A percentile compares a stretch with the other conserved stretches of the same genome.
phyloP scores from a whole-genome alignment of 2,329 filamentous ascomycete species.

The Periconia sp. region DNA sequence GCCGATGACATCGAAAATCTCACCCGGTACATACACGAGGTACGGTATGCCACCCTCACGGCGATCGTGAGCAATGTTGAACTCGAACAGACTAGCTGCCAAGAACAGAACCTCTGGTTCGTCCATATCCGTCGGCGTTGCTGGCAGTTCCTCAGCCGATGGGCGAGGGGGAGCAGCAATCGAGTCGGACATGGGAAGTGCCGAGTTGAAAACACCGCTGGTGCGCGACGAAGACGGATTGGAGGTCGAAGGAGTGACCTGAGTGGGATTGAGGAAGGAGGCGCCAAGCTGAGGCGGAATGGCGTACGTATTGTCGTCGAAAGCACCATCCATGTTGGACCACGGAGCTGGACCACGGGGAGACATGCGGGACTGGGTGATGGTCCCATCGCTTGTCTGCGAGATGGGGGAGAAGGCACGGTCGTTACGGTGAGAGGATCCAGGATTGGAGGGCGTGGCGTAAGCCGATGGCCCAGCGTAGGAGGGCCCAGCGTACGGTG shows the following conservation, averaged over 20 bases:
- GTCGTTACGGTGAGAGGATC: conserved; percentile 14
- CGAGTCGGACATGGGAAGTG: conserved; percentile 76
- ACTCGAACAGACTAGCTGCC: conserved; percentile 93
- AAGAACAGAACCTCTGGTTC: conserved; percentile 83
- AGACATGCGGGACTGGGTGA: conserved; percentile 21
- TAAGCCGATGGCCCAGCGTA: conserved; percentile 20
- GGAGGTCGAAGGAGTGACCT: conserved; percentile 27
- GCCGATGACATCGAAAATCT: conserved; percentile 76
- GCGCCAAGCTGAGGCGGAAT: conserved; percentile 20
- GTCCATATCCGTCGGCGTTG: conserved; percentile 53
- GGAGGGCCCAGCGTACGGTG: conserved; percentile 18
- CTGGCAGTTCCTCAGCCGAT: conserved; percentile 30
- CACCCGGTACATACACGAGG: conserved; percentile 91
- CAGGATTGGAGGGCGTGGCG: conserved; percentile 1
- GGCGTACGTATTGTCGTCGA: conserved; percentile 27
- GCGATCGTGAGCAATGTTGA: conserved; percentile 92
- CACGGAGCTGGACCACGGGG: conserved; percentile 13
- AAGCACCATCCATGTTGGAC: conserved; percentile 30
- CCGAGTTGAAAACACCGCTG: conserved; percentile 85
- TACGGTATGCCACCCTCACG: conserved; percentile 96
- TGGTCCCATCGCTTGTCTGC: conserved; percentile 35
- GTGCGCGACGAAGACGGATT: conserved; percentile 56
- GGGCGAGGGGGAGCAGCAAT: conserved; percentile 26
- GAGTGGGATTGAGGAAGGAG: conserved; percentile 32
- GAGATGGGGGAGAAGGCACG: conserved; percentile 30